These are phyloP conservation scores for Penicillium sp. DNA, from an alignment of 2,329 filamentous ascomycete species.

Conservation along the genomic window DNA sequence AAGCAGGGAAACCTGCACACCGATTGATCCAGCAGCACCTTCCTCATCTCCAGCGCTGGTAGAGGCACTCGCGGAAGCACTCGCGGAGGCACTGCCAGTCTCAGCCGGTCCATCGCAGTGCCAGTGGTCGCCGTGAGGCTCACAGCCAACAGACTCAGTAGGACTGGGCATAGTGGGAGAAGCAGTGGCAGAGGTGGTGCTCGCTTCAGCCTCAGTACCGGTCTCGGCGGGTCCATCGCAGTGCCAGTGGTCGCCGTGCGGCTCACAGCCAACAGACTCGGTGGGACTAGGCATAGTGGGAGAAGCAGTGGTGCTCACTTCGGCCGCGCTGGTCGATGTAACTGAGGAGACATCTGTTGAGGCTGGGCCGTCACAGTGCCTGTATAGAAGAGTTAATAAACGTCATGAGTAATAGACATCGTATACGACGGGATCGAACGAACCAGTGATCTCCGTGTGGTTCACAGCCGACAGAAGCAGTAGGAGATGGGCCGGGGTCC, in stretches of 20 bases:
- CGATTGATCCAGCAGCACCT: not conserved
- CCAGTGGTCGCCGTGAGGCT: slow-evolving; percentile 20
- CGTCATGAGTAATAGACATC: not conserved
- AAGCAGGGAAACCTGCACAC: not conserved
- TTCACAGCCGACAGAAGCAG: slow-evolving; percentile 22
- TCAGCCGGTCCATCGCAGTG: slow-evolving; percentile 17
- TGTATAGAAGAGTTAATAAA: not conserved
- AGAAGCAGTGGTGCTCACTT: not conserved
- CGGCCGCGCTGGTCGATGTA: not conserved
- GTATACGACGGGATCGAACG: not conserved
- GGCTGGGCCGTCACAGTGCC: slow-evolving; percentile 27
- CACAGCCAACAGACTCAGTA: slow-evolving; percentile 17
- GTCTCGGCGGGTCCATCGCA: slow-evolving; percentile 16
- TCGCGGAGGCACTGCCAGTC: not conserved
- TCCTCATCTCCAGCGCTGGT: not conserved
- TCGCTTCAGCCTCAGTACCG: not conserved
- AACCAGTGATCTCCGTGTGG: slow-evolving; percentile 25
- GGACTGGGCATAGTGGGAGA: slow-evolving; percentile 15
- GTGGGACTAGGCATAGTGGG: slow-evolving; percentile 15
- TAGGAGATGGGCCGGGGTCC: slow-evolving; percentile 26
- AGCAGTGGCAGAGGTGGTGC: slow-evolving; percentile 3
- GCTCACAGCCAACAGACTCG: slow-evolving; percentile 16
- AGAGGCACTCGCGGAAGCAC: not conserved
- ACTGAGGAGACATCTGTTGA: not conserved
- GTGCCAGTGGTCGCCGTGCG: slow-evolving; percentile 20